Conservation (phyloP, 2,329 filamentous ascomycete species). For the Phialocephala subalpina region DNA sequence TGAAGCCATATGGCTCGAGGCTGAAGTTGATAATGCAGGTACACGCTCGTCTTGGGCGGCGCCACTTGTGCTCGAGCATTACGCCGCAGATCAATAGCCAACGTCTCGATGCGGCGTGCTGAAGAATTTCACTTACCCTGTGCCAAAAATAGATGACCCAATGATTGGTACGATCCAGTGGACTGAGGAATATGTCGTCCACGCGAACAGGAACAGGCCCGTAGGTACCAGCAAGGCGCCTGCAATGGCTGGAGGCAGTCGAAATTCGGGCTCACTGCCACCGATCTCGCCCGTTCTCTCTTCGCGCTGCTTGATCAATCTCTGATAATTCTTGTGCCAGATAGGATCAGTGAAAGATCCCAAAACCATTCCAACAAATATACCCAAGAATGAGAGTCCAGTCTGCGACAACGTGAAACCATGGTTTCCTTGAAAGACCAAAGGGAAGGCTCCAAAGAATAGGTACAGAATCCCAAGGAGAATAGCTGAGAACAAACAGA, state of each 20-base stretch:
- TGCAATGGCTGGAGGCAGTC: slow-evolving; percentile 76
- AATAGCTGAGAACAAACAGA: slow-evolving; percentile 85
- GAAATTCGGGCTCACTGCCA: slow-evolving; percentile 84
- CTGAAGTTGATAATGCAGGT: slow-evolving; percentile 32
- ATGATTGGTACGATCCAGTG: slow-evolving; percentile 82
- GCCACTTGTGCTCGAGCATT: slow-evolving; percentile 32
- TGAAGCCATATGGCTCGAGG: slow-evolving; percentile 17
- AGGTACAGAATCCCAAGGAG: slow-evolving; percentile 89
- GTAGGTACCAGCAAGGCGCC: slow-evolving; percentile 82
- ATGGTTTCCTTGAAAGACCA: slow-evolving; percentile 79
- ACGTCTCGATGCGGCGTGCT: background rate
- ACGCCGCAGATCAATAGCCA: slow-evolving; percentile 14
- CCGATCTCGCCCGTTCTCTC: slow-evolving; percentile 47
- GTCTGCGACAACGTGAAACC: slow-evolving; percentile 81
- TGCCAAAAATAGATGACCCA: slow-evolving; percentile 74
- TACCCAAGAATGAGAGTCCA: slow-evolving; percentile 80
- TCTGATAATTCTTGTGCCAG: slow-evolving; percentile 67
- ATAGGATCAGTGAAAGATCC: slow-evolving; percentile 70
- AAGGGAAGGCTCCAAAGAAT: slow-evolving; percentile 87
- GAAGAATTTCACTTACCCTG: slow-evolving; percentile 63
- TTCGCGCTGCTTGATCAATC: slow-evolving; percentile 61
- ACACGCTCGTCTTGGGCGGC: slow-evolving; percentile 24
- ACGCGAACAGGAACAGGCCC: slow-evolving; percentile 88
- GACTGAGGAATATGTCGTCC: slow-evolving; percentile 78
- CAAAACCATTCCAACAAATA: slow-evolving; percentile 72